A percentile compares a stretch with the other conserved stretches of the same genome.
These are phyloP conservation scores for Apophysomyces variabilis DNA, from an alignment of 371 early-diverging fungal genomes.

Conservation along the genomic window DNA sequence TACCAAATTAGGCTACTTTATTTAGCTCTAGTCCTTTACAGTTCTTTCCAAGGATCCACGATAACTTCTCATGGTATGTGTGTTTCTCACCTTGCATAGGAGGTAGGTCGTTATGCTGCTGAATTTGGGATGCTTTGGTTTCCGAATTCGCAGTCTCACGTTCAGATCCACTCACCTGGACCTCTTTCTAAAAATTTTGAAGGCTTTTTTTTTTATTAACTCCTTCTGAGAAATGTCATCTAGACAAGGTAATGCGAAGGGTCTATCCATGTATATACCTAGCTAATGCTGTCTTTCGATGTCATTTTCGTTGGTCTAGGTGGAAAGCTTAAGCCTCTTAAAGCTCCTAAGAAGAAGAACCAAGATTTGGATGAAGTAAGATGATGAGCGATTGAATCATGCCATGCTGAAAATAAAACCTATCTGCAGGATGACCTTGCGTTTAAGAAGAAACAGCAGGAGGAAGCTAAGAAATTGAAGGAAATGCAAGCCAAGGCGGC, in stretches of 20 bases:
- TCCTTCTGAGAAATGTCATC: slow-evolving; percentile 22
- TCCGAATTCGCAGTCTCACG: too few species aligned
- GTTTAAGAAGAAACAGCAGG: slow-evolving; percentile 78
- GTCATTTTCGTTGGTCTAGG: slow-evolving; percentile 14
- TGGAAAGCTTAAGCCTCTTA: slow-evolving; percentile 36
- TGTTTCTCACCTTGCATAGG: too few species aligned
- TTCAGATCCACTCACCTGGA: neutral
- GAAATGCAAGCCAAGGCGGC: slow-evolving; percentile 78
- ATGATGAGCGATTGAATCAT: neutral
- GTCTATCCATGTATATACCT: neutral
- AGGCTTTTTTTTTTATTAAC: slow-evolving; percentile 6
- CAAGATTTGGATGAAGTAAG: slow-evolving; percentile 23
- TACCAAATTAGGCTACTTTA: too few species aligned
- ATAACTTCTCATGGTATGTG: too few species aligned
- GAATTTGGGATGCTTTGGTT: too few species aligned
- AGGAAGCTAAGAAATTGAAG: slow-evolving; percentile 84
- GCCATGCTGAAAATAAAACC: neutral
- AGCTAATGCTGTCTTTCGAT: neutral
- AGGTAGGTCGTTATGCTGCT: too few species aligned
- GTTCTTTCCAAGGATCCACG: too few species aligned
- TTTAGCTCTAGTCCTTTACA: too few species aligned
- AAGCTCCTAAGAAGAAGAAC: slow-evolving; percentile 30
- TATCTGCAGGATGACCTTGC: slow-evolving; percentile 31
- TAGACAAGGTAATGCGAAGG: slow-evolving; percentile 25
- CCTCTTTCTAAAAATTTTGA: neutral